Base-by-base conservation (phyloP, 1,284 basidiomycete species). In the Quambalaria eucalypti region DNA sequence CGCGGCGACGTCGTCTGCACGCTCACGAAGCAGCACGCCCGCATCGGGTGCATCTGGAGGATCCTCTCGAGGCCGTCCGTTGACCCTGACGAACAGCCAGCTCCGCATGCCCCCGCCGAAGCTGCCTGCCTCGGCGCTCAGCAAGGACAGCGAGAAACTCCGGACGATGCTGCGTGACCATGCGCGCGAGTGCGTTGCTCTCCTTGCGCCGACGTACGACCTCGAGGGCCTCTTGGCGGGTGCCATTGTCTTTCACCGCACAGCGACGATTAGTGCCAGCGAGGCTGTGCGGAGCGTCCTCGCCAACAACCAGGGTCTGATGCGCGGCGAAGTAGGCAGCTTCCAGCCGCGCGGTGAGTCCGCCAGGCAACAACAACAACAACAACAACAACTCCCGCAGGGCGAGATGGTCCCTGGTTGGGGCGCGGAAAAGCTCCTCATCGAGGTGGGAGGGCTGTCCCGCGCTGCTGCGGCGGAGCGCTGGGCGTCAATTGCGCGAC, bases 241-340 rank as follows among this genome's bases (percentile, higher is more conserved):
- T 5, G 66, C 69, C 12, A 62, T 74, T 47, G 73, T 74, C 2
- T 74, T 74, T 58, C 71, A 74, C 60, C 67, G 73, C 19, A 74
- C 73, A 7, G 73, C 73, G 23, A 74, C 73, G 10, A 73, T 74
- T 54, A 64, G 64, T 8, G 66, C 68, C 10, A 66, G 63, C 2
- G 71, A 73, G 48, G 69, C 71, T 0, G 66, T 70, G 1, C 68
- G 69, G 10, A 65, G 63, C 3, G 73, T 74, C 9, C 63, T 75
- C 6, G 53, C 53, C 25, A 56, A 59, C n/a, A 75, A 61, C 10
- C 66, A 70, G 4, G 66, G 69, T 14, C 57, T 75, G 51, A 61
- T 73, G 57, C 60, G 62, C 26, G 73, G 73, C 28, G 62, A 69
- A 49, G 67, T 66, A 1, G 71, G 71, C 19, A 23, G 36, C 21